Evolutionary conservation across 2,329 filamentous ascomycete genomes (phyloP).

Genomic region (Penicillium sp.): DNA sequence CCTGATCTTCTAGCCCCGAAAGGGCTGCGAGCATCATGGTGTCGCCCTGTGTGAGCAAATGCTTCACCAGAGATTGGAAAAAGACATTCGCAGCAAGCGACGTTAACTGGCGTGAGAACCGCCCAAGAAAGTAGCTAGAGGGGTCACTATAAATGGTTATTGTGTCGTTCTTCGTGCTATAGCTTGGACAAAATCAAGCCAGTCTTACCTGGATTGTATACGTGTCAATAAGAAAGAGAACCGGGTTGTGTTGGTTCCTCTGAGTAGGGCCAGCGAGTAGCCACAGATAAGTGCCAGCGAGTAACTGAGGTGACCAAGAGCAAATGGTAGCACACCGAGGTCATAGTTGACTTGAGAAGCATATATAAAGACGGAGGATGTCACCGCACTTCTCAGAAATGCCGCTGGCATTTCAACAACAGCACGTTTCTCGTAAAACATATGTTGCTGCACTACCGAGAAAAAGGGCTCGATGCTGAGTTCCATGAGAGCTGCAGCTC

Average conservation of each 20-base stretch:
- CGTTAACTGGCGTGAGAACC: conserved; percentile 70
- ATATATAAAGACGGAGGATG: conserved; percentile 69
- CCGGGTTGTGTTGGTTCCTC: conserved; percentile 55
- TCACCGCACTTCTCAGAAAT: conserved; percentile 70
- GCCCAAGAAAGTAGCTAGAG: conserved; percentile 53
- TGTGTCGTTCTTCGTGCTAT: background rate
- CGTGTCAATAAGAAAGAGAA: conserved; percentile 67
- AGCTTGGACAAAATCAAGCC: background rate
- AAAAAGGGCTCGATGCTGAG: conserved; percentile 86
- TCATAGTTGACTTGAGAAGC: conserved; percentile 54
- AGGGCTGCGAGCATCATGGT: conserved; percentile 80
- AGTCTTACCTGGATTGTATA: conserved; percentile 46
- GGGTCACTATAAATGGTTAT: conserved; percentile 27
- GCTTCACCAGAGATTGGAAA: conserved; percentile 85
- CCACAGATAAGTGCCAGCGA: conserved; percentile 66
- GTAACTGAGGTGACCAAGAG: conserved; percentile 79
- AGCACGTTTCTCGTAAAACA: conserved; percentile 78
- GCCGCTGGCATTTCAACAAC: conserved; percentile 81
- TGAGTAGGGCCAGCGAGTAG: conserved; percentile 64
- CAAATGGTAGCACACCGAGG: conserved; percentile 82
- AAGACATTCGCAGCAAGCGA: conserved; percentile 78
- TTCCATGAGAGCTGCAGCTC: conserved; percentile 66
- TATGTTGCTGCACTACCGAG: conserved; percentile 77
- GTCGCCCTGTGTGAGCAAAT: conserved; percentile 91
- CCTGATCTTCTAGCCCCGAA: conserved; percentile 76